Percentiles rank a stretch among this genome's conserved stretches.
phyloP scores from a whole-genome alignment of 306 rosid genomes.

The Rosa rugosa region DNA sequence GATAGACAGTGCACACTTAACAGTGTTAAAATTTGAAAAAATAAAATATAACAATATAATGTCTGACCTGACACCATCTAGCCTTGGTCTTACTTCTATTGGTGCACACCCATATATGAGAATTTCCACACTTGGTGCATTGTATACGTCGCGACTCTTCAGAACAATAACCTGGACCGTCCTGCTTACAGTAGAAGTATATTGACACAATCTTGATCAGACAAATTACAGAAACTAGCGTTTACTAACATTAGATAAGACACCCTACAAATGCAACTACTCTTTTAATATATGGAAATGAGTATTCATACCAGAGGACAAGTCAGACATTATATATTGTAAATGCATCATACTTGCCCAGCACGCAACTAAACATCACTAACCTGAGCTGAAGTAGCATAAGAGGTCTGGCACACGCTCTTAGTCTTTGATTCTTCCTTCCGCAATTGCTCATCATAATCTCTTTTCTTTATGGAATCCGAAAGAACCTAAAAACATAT shows the following conservation, averaged over 20 bases:
- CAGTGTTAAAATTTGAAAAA: constrained; percentile 3
- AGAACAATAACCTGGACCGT: constrained; percentile 61
- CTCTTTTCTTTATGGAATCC: constrained; percentile 74
- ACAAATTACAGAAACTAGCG: not conserved
- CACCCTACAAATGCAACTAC: not conserved
- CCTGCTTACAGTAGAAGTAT: constrained; percentile 46
- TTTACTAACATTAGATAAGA: not conserved
- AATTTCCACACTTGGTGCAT: constrained; percentile 94
- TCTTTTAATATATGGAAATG: not conserved
- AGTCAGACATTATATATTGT: not conserved
- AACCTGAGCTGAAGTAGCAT: constrained; percentile 72
- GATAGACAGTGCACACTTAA: not conserved
- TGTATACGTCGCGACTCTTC: constrained; percentile 95
- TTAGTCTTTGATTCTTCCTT: constrained; percentile 85
- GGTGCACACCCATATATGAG: constrained; percentile 99
- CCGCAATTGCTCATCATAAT: constrained; percentile 91
- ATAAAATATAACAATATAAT: constrained; percentile 12
- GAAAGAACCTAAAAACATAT: constrained; percentile 74
- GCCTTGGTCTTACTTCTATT: constrained; percentile 86
- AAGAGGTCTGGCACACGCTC: constrained; percentile 86
- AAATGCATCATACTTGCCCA: not conserved
- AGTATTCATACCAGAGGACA: not conserved
- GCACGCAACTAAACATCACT: constrained; percentile 28
- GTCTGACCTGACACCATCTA: constrained; percentile 97
- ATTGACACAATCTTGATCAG: constrained; percentile 20